Percentiles rank a stretch among this genome's conserved stretches.
phyloP scores from a whole-genome alignment of 345 rosid genomes.

The Garcia nutans region DNA sequence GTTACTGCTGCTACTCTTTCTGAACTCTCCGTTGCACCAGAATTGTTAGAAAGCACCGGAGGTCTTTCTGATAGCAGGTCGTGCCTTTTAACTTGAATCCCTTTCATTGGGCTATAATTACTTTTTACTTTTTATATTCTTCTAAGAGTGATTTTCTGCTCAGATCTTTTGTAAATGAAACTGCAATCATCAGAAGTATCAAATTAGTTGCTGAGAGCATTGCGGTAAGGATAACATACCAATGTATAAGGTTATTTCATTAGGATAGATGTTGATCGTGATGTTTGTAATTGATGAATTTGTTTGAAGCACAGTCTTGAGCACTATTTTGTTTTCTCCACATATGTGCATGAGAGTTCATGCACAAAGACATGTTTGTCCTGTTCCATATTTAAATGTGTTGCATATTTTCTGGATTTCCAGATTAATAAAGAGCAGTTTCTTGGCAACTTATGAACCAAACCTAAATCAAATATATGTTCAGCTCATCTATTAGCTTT shows the following conservation, averaged over 20 bases:
- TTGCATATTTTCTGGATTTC: background rate
- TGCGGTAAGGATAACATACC: constrained; percentile 55
- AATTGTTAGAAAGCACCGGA: constrained; percentile 70
- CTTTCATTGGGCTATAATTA: background rate
- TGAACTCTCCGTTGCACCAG: constrained; percentile 70
- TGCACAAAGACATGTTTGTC: background rate
- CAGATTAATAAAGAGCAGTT: background rate
- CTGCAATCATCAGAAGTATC: constrained; percentile 62
- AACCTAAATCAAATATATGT: background rate
- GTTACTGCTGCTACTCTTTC: constrained; percentile 96
- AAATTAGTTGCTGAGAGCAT: constrained; percentile 91
- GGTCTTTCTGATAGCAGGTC: constrained; percentile 84
- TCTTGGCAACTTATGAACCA: constrained; percentile 1
- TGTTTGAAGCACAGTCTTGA: background rate
- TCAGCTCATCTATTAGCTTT: background rate
- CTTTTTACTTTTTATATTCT: background rate
- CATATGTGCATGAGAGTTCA: background rate
- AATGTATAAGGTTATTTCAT: background rate
- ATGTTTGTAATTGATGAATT: constrained; percentile 10
- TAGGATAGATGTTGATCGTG: background rate
- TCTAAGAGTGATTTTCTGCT: constrained; percentile 27
- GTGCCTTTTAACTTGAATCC: constrained; percentile 12
- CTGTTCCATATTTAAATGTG: background rate
- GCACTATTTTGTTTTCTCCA: background rate
- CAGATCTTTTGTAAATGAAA: constrained; percentile 70